phyloP scores from a whole-genome alignment of 73 alveolate genomes.

The Urostyla sp. region DNA sequence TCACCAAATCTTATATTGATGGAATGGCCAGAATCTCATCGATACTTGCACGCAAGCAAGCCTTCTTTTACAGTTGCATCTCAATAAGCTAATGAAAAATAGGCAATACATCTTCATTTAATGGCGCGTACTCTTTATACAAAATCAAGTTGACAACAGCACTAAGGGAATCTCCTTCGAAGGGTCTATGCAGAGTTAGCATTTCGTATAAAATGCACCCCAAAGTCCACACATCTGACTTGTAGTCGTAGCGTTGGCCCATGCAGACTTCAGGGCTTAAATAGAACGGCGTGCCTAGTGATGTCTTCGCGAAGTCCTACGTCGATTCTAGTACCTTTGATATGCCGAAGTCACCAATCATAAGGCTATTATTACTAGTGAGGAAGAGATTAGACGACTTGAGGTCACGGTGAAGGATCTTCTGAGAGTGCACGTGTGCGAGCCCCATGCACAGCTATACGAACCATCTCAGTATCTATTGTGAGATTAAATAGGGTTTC shows the following conservation, averaged over 20 bases:
- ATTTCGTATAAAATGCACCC: conserved; percentile 85
- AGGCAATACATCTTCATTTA: conserved; percentile 18
- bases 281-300: conserved; percentile 88
- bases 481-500: neutral
- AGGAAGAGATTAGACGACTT: conserved; percentile 78
- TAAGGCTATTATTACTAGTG: conserved; percentile 62
- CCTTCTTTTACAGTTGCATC: conserved; percentile 53
- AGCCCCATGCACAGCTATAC: conserved; percentile 74
- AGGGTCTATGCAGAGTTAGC: conserved; percentile 80
- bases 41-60: conserved; percentile 47
- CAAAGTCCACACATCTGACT: conserved; percentile 86
- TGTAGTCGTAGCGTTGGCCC: conserved; percentile 72
- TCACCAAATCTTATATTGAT: neutral
- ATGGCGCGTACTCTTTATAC: neutral
- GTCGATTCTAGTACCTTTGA: conserved; percentile 79
- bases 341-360: conserved; percentile 86
- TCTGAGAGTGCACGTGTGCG: conserved; percentile 73
- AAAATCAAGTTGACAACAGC: conserved; percentile 50
- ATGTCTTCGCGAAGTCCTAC: conserved; percentile 76
- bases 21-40: conserved; percentile 59
- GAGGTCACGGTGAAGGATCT: conserved; percentile 82
- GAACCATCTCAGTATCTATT: conserved; percentile 70
- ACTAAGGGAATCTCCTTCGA: conserved; percentile 76
- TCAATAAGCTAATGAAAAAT: conserved; percentile 47
- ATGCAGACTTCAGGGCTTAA: conserved; percentile 81